A percentile compares a stretch with the other conserved stretches of the same genome.
Conservation (phyloP, 2,329 filamentous ascomycete species). For the Graphilbum sp. region DNA sequence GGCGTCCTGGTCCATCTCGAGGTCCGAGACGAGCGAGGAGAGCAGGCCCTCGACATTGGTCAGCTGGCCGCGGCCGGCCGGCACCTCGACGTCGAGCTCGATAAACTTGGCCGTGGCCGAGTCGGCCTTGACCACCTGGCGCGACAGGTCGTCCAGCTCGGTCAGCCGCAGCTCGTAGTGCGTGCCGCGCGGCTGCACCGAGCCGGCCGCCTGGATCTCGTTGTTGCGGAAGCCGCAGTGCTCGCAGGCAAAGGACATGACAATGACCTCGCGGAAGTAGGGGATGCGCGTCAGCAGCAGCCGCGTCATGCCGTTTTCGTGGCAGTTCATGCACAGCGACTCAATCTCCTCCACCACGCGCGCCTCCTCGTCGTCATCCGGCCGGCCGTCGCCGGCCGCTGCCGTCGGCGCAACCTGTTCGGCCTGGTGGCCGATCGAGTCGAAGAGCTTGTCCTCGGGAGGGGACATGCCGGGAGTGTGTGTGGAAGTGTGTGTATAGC, state of each 20-base stretch:
- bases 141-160: constrained; percentile 54
- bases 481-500: not conserved
- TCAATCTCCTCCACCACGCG: constrained; percentile 52
- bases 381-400: constrained; percentile 6
- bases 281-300: constrained; percentile 85
- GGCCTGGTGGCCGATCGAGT: constrained; percentile 45
- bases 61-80: constrained; percentile 75
- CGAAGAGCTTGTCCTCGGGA: constrained; percentile 31
- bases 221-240: constrained; percentile 84
- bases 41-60: constrained; percentile 88
- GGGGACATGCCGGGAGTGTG: constrained; percentile 13
- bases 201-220: constrained; percentile 81
- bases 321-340: constrained; percentile 76
- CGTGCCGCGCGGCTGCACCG: constrained; percentile 76
- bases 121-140: constrained; percentile 87
- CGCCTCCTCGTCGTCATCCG: constrained; percentile 24
- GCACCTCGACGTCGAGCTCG: constrained; percentile 85
- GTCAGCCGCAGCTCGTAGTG: constrained; percentile 75
- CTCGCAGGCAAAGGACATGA: constrained; percentile 91
- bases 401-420: constrained; percentile 27
- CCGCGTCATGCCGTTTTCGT: constrained; percentile 66
- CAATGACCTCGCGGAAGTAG: constrained; percentile 92
- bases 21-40: constrained; percentile 58
- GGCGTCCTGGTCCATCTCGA: constrained; percentile 67
- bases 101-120: constrained; percentile 73